phyloP scores from a whole-genome alignment of 1,139 yeast genomes.

The Candida sojae region DNA sequence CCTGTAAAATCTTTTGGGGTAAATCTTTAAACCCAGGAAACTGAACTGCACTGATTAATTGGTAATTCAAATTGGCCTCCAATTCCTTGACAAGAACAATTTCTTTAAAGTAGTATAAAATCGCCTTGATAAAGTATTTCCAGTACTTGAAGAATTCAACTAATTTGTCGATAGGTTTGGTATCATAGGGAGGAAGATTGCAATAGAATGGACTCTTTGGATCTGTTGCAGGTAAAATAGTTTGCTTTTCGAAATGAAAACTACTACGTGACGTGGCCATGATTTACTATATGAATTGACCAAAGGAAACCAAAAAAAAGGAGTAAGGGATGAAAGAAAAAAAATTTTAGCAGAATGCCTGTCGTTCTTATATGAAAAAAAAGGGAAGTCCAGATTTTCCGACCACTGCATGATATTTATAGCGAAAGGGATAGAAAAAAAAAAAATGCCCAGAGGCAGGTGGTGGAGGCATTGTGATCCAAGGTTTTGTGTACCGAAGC shows the following conservation, averaged over 20 bases:
- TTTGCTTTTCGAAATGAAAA: slow-evolving; percentile 26
- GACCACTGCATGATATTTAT: background rate
- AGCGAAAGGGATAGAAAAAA: background rate
- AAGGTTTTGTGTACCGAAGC: too few relatives aligned
- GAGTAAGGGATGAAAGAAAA: background rate
- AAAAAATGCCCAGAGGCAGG: background rate
- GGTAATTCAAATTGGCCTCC: slow-evolving; percentile 63
- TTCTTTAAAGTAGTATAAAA: slow-evolving; percentile 63
- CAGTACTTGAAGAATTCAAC: slow-evolving; percentile 65
- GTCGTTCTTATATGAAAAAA: background rate
- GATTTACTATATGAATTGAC: background rate
- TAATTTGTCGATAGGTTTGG: slow-evolving; percentile 52
- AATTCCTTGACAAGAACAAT: slow-evolving; percentile 67
- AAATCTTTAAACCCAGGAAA: slow-evolving; percentile 51
- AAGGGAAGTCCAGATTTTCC: background rate
- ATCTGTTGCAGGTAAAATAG: slow-evolving; percentile 37
- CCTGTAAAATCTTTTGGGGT: slow-evolving; percentile 23
- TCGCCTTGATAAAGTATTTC: slow-evolving; percentile 67
- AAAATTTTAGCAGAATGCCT: background rate
- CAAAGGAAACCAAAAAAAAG: background rate
- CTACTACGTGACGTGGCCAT: background rate
- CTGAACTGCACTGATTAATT: slow-evolving; percentile 60
- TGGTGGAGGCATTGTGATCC: too few relatives aligned
- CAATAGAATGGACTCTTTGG: slow-evolving; percentile 41
- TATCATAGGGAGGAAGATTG: slow-evolving; percentile 40